phyloP scores from a whole-genome alignment of 768 basidiomycete species.

The Suillus ampliporus region DNA sequence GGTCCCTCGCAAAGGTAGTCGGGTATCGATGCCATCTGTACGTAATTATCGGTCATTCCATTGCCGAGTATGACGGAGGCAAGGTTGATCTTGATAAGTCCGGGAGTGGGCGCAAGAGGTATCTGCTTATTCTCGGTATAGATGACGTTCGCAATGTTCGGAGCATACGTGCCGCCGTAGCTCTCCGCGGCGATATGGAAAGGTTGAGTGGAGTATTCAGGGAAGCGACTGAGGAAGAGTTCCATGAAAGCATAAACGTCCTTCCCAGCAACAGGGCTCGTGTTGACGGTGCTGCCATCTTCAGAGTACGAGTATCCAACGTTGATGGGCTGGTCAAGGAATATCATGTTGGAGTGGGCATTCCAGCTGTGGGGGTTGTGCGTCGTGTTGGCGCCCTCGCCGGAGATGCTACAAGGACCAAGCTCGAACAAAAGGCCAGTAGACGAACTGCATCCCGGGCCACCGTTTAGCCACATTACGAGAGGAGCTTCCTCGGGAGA shows the following conservation, averaged over 20 bases:
- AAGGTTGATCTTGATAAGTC: constrained; percentile 77
- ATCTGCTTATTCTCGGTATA: constrained; percentile 75
- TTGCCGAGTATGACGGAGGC: constrained; percentile 87
- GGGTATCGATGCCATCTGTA: constrained; percentile 80
- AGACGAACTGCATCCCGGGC: constrained; percentile 73
- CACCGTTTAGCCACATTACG: constrained; percentile 90
- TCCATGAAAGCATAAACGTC: constrained; percentile 89
- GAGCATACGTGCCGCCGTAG: constrained; percentile 81
- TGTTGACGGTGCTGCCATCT: constrained; percentile 75
- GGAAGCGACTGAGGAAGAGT: constrained; percentile 79
- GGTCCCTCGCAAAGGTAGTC: constrained; percentile 86
- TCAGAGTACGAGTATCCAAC: constrained; percentile 91
- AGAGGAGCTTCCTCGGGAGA: constrained; percentile 81
- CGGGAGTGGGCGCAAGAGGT: constrained; percentile 46
- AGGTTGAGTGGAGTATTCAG: constrained; percentile 68
- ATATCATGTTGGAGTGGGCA: constrained; percentile 62
- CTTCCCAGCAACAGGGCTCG: constrained; percentile 83
- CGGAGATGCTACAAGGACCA: constrained; percentile 80
- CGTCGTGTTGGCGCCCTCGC: constrained; percentile 73
- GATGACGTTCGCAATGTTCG: constrained; percentile 85
- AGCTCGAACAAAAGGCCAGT: constrained; percentile 92
- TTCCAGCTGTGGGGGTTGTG: constrained; percentile 89
- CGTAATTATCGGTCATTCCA: constrained; percentile 82
- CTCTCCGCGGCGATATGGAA: constrained; percentile 87
- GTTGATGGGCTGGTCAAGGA: constrained; percentile 78